Evolutionary conservation across 1,284 basidiomycete genomes (phyloP).

Genomic region (Coriolopsis trogii): DNA sequence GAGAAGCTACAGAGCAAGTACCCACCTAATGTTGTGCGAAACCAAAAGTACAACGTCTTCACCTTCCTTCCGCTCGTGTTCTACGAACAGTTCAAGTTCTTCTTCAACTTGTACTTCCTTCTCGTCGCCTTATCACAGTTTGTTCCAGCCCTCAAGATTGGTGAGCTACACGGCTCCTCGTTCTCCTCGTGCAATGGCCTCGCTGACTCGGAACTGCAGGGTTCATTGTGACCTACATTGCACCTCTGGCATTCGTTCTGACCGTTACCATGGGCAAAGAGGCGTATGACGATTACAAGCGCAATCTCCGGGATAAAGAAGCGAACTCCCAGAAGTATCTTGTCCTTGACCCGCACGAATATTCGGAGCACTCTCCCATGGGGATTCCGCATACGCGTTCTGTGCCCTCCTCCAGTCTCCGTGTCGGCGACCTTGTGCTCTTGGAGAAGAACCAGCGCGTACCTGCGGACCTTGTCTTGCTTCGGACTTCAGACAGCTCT

Average conservation of each 20-base stretch:
- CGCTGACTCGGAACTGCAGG: constrained; percentile 48
- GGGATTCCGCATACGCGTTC: constrained; percentile 64
- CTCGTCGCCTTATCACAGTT: constrained; percentile 97
- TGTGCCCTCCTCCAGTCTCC: constrained; percentile 86
- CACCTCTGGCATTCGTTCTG: constrained; percentile 94
- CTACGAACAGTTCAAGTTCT: constrained; percentile 99
- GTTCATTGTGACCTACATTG: constrained; percentile 95
- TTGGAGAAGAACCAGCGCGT: constrained; percentile 98
- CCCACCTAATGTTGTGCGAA: constrained; percentile 89
- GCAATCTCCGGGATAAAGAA: constrained; percentile 89
- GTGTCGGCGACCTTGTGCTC: constrained; percentile 90
- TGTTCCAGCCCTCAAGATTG: constrained; percentile 94
- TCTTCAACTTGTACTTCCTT: constrained; percentile 99
- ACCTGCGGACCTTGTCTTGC: constrained; percentile 91
- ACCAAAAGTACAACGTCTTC: constrained; percentile 97
- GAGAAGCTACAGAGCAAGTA: constrained; percentile 72
- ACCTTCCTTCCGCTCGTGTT: constrained; percentile 96
- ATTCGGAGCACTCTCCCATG: constrained; percentile 31
- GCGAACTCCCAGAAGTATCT: constrained; percentile 95
- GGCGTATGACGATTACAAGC: constrained; percentile 96
- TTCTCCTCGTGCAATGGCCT: too few relatives aligned
- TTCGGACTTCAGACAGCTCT: constrained; percentile 84
- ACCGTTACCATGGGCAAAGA: constrained; percentile 98
- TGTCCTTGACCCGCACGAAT: constrained; percentile 62
- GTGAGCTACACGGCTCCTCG: constrained; percentile 41